A percentile compares a stretch with the other conserved stretches of the same genome.
phyloP scores from a whole-genome alignment of 371 early-diverging fungal species.

The Zychaea mexicana region DNA sequence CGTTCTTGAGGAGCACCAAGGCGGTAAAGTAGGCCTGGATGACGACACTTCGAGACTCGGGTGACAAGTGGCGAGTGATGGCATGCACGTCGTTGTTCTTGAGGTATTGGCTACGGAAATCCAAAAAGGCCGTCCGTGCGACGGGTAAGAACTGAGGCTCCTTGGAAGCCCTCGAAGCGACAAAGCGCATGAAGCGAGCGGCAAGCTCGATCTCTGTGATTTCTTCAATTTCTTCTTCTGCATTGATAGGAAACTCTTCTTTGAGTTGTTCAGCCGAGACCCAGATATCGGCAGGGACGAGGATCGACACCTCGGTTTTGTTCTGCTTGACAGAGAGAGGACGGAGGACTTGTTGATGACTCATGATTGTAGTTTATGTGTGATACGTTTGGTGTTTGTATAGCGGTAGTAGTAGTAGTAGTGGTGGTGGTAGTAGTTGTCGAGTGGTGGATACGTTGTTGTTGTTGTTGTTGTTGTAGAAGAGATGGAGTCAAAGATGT shows the following conservation, averaged over 20 bases:
- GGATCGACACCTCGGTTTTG: slow-evolving; percentile 79
- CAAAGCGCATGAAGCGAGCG: slow-evolving; percentile 75
- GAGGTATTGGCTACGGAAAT: slow-evolving; percentile 76
- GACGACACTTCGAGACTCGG: slow-evolving; percentile 65
- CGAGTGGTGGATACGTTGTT: too few species aligned
- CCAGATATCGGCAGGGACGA: slow-evolving; percentile 87
- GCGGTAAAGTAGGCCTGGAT: slow-evolving; percentile 85
- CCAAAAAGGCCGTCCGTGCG: slow-evolving; percentile 75
- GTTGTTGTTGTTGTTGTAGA: too few species aligned
- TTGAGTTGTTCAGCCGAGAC: slow-evolving; percentile 87
- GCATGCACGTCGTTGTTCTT: slow-evolving; percentile 87
- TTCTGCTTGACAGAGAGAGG: slow-evolving; percentile 84
- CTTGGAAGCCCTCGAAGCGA: slow-evolving; percentile 60
- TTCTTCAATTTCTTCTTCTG: slow-evolving; percentile 55
- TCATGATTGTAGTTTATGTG: slow-evolving; percentile 6
- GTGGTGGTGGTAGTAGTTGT: too few species aligned
- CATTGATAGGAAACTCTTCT: slow-evolving; percentile 70
- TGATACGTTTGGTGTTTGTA: slow-evolving; percentile 6
- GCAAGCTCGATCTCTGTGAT: slow-evolving; percentile 76
- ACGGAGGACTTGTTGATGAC: slow-evolving; percentile 57
- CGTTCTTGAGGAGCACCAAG: slow-evolving; percentile 66
- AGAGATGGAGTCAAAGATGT: neutral
- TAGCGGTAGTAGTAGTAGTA: too few species aligned
- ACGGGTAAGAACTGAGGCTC: slow-evolving; percentile 72
- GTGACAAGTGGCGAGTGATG: slow-evolving; percentile 61